A percentile compares a stretch with the other conserved stretches of the same genome.
Conservation (phyloP, 495 filamentous ascomycete genomes). For the Staphylotrichum longicolle region DNA sequence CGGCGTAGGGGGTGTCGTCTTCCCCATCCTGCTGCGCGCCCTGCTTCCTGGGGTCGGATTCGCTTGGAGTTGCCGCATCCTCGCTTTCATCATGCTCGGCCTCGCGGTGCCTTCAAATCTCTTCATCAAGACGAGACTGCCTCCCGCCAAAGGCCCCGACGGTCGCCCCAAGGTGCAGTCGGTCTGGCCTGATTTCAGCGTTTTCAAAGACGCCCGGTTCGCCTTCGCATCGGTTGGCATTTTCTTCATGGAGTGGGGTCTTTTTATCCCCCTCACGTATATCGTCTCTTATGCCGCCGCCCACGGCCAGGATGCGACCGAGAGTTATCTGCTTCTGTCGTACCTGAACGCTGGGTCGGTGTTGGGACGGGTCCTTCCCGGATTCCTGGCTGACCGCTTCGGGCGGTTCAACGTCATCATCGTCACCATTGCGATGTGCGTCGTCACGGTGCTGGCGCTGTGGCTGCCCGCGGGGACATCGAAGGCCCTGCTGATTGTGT, state of each 20-base stretch:
- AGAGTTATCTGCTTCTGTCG: constrained; percentile 62
- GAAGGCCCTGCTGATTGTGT: constrained; percentile 63
- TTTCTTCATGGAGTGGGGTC: constrained; percentile 53
- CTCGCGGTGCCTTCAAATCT: constrained; percentile 53
- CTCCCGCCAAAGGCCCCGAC: constrained; percentile 32
- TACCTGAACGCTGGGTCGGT: constrained; percentile 57
- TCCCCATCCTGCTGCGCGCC: constrained; percentile 55
- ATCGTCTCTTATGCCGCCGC: constrained; percentile 53
- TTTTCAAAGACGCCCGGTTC: constrained; percentile 56
- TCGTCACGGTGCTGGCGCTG: constrained; percentile 66
- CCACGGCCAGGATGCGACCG: constrained; percentile 49
- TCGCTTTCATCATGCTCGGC: constrained; percentile 57
- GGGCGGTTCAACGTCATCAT: constrained; percentile 53
- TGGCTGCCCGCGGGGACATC: constrained; percentile 72
- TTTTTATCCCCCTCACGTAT: constrained; percentile 48
- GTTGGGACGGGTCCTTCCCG: constrained; percentile 68
- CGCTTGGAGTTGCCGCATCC: constrained; percentile 55
- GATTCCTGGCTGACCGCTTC: constrained; percentile 66
- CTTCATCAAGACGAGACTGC: constrained; percentile 54
- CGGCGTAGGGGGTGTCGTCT: constrained; percentile 59
- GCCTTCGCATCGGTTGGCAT: constrained; percentile 54
- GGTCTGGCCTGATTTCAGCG: constrained; percentile 49
- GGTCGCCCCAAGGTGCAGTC: constrained; percentile 35
- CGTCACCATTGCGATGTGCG: constrained; percentile 59
- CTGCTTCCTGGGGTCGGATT: constrained; percentile 54